A percentile compares a stretch with the other conserved stretches of the same genome.
Conservation (phyloP, 306 rosid genomes). For the Vigna nakashimae region DNA sequence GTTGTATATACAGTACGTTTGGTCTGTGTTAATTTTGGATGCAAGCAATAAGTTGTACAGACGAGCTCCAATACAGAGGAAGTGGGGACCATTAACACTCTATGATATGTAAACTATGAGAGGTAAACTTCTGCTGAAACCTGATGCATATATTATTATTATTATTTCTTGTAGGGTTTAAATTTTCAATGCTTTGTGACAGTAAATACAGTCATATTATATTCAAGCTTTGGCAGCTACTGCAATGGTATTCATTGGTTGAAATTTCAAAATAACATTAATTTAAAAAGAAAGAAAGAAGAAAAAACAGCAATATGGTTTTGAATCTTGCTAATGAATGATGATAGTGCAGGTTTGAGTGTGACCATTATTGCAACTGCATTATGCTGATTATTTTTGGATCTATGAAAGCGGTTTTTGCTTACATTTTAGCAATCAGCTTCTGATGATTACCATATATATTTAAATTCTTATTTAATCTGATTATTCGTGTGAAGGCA, state of each 20-base stretch:
- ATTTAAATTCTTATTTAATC: neutral
- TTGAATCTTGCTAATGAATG: constrained; percentile 29
- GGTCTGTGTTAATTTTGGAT: neutral
- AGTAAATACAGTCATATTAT: constrained; percentile 17
- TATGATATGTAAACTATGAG: constrained; percentile 2
- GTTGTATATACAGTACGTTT: neutral
- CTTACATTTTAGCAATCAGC: neutral
- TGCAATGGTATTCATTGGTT: neutral
- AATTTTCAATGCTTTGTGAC: constrained; percentile 7
- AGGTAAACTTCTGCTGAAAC: neutral
- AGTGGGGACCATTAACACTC: constrained; percentile 12
- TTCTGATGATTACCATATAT: neutral
- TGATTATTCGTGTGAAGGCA: neutral
- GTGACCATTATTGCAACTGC: constrained; percentile 11
- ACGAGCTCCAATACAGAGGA: neutral
- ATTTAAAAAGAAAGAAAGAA: neutral
- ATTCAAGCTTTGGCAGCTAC: constrained; percentile 25
- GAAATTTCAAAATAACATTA: neutral
- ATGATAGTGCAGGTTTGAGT: constrained; percentile 29
- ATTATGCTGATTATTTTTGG: neutral
- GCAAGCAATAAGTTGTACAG: neutral
- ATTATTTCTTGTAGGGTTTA: constrained; percentile 7
- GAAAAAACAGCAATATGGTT: neutral
- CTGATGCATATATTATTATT: neutral
- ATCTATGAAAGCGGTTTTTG: neutral